These are phyloP conservation scores for Aspergillus costaricaensis DNA, from an alignment of 2,329 filamentous ascomycete genomes.

Conservation along the genomic window DNA sequence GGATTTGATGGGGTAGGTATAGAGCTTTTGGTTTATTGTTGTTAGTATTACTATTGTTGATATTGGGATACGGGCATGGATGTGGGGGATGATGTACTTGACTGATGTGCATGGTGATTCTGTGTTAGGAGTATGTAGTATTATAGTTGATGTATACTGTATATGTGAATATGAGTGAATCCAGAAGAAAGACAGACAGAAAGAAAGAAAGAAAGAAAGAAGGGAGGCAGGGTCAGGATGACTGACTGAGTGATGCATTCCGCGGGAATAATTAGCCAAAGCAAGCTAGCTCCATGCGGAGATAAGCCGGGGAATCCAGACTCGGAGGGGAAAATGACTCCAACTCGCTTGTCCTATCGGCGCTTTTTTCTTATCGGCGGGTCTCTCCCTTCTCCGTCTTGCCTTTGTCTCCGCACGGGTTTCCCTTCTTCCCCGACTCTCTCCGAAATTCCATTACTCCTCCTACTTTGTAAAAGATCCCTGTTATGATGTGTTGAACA, in stretches of 20 bases:
- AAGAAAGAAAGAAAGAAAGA: neutral
- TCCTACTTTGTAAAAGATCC: neutral
- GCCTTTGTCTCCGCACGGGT: neutral
- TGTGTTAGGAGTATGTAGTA: neutral
- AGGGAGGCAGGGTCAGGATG: neutral
- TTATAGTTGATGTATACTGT: constrained; percentile 15
- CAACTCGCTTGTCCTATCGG: neutral
- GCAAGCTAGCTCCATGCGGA: neutral
- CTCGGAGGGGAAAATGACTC: neutral
- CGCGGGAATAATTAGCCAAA: too few relatives aligned
- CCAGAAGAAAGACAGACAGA: constrained; percentile 4
- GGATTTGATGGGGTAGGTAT: constrained; percentile 73
- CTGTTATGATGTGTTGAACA: constrained; percentile 17
- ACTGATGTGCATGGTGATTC: constrained; percentile 34
- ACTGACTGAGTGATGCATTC: neutral
- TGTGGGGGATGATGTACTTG: constrained; percentile 28
- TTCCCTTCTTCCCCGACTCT: neutral
- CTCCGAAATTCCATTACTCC: too few relatives aligned
- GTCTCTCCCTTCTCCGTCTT: neutral
- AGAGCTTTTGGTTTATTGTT: constrained; percentile 52
- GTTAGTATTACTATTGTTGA: neutral
- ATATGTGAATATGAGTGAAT: constrained; percentile 16
- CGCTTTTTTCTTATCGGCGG: neutral
- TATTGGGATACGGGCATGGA: neutral
- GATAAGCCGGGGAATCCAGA: neutral